Evolutionary conservation across 129 eudicot genomes (phyloP).

Genomic region (Rutidosis leptorrhynchoides): DNA sequence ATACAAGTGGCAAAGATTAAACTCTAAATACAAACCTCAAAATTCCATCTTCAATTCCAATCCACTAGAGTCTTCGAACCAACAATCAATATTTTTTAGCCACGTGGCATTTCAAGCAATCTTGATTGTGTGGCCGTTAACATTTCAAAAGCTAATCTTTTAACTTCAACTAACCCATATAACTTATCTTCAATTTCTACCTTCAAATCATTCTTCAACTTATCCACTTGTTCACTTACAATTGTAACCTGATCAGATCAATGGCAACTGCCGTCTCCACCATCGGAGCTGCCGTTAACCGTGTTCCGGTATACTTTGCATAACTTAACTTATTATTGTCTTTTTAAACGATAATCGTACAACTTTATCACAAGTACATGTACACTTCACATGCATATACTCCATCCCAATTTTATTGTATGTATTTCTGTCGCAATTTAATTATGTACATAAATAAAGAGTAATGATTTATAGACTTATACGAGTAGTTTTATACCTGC

Average conservation of each 20-base stretch:
- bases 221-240: constrained; percentile 11
- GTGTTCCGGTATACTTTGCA: constrained; percentile 52
- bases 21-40: constrained; percentile 20
- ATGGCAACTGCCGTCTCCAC: constrained; percentile 88
- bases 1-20: constrained; percentile 30
- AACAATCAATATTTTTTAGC: constrained; percentile 27
- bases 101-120: constrained; percentile 61
- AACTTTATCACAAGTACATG: neutral
- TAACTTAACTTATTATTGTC: neutral
- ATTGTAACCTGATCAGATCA: constrained; percentile 1
- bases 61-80: constrained; percentile 9
- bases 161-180: constrained; percentile 20
- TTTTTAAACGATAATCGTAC: neutral
- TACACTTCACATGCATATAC: neutral
- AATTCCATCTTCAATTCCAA: constrained; percentile 20
- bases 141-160: constrained; percentile 38
- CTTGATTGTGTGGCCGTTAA: constrained; percentile 72
- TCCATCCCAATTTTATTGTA: too few species aligned
- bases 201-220: constrained; percentile 19
- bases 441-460: too few species aligned
- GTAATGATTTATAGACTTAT: too few species aligned
- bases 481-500: too few species aligned
- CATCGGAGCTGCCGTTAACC: constrained; percentile 81
- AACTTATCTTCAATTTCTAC: constrained; percentile 3
- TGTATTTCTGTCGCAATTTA: too few species aligned